Evolutionary conservation across 805 yeast genomes (phyloP).

Genomic region (Cyberlindnera mycetangii): DNA sequence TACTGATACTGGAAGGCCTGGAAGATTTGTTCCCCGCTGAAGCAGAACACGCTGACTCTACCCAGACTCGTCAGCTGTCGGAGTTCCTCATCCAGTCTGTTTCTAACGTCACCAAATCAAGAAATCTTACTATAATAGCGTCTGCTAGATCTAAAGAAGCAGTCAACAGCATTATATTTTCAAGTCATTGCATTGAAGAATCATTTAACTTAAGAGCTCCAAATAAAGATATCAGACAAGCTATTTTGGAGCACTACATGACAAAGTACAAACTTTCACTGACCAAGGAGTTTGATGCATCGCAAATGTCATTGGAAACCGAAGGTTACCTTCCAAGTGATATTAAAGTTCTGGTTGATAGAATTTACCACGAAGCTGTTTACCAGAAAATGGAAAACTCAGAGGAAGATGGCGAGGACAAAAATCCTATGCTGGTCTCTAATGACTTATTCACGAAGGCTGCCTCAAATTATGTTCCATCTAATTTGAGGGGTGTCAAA

Average conservation of each 20-base stretch:
- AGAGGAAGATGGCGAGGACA: background rate
- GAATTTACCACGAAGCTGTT: conserved; percentile 53
- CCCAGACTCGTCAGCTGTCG: conserved; percentile 59
- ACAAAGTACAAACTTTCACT: conserved; percentile 28
- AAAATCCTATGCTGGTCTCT: conserved; percentile 17
- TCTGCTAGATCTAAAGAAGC: conserved; percentile 64
- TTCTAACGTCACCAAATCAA: conserved; percentile 34
- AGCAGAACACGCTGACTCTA: conserved; percentile 51
- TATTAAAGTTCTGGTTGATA: conserved; percentile 64
- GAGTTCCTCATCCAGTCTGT: conserved; percentile 54
- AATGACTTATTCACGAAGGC: conserved; percentile 51
- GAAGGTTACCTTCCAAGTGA: conserved; percentile 92
- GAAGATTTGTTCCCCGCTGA: conserved; percentile 73
- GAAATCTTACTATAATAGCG: conserved; percentile 56
- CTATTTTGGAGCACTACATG: conserved; percentile 36
- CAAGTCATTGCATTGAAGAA: conserved; percentile 70
- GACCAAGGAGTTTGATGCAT: conserved; percentile 40
- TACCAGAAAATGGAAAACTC: conserved; percentile 16
- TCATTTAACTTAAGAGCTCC: conserved; percentile 64
- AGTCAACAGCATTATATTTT: conserved; percentile 56
- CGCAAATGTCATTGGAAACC: conserved; percentile 62
- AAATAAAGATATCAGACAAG: conserved; percentile 54
- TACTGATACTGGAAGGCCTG: conserved; percentile 73
- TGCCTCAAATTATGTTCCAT: conserved; percentile 68
- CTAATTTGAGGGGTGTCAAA: conserved; percentile 82